These are phyloP conservation scores for Acanthamoeba royreba DNA, from an alignment of 208 protist genomes.

Conservation along the genomic window DNA sequence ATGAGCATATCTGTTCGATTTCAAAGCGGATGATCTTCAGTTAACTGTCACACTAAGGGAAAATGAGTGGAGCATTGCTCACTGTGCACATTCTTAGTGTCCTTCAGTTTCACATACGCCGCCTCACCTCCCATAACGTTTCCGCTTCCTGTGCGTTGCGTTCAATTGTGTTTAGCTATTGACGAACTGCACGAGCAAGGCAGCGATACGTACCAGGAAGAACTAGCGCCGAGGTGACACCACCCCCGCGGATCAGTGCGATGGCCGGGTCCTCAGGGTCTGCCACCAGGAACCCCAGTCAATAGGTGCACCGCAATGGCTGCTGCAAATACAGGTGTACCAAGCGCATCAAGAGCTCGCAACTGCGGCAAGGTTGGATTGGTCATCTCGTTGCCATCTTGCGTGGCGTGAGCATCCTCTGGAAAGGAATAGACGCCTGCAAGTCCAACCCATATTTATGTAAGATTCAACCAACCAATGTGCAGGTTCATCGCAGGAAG, in stretches of 20 bases:
- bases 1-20: slow-evolving; percentile 34
- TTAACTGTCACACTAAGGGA: not conserved
- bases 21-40: not conserved
- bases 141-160: not conserved
- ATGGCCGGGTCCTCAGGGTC: slow-evolving; percentile 53
- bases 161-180: not conserved
- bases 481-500: not conserved
- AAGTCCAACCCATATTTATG: not conserved
- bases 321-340: not conserved
- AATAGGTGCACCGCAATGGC: not conserved
- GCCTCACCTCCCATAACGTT: slow-evolving; percentile 64
- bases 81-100: not conserved
- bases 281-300: too few species aligned
- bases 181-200: not conserved
- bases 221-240: slow-evolving; percentile 57
- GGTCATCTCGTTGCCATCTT: slow-evolving; percentile 61
- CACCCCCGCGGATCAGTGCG: slow-evolving; percentile 15
- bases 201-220: slow-evolving; percentile 34
- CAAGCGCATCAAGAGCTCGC: slow-evolving; percentile 45
- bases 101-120: not conserved
- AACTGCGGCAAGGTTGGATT: slow-evolving; percentile 38
- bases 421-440: slow-evolving; percentile 41
- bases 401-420: not conserved
- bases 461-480: not conserved
- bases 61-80: not conserved